Percentiles rank a stretch among this genome's conserved stretches.
Evolutionary conservation across 106 monocot species (phyloP).

Genomic region (Posidonia australis): DNA sequence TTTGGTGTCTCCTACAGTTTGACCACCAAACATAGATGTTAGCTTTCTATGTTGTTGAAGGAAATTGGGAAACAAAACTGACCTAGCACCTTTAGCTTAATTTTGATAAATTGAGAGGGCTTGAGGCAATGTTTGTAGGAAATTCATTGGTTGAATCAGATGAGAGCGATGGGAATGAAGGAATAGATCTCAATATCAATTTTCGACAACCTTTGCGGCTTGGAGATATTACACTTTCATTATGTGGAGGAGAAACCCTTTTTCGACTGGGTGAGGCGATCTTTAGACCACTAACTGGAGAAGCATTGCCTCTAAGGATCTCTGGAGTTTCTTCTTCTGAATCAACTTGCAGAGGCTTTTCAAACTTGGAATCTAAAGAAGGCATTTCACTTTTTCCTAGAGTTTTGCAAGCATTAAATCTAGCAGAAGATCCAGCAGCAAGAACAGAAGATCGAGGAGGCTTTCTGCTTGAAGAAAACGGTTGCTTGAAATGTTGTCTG

Average conservation of each 20-base stretch:
- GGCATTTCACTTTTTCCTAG: slow-evolving; percentile 24
- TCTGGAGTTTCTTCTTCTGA: slow-evolving; percentile 44
- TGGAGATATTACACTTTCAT: slow-evolving; percentile 28
- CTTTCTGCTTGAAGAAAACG: slow-evolving; percentile 44
- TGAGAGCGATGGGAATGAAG: slow-evolving; percentile 67
- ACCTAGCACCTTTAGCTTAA: slow-evolving; percentile 3
- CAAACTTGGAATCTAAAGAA: slow-evolving; percentile 8
- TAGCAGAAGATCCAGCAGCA: slow-evolving; percentile 18
- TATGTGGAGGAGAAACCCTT: slow-evolving; percentile 64
- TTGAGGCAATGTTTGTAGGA: background rate
- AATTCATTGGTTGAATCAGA: slow-evolving; percentile 16
- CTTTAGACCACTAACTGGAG: slow-evolving; percentile 41
- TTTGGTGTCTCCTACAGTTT: too few relatives aligned
- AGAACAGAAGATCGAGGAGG: slow-evolving; percentile 38
- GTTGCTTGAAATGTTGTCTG: slow-evolving; percentile 26
- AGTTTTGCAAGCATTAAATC: slow-evolving; percentile 12
- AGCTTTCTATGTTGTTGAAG: too few relatives aligned
- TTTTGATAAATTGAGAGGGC: background rate
- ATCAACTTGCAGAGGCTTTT: slow-evolving; percentile 12
- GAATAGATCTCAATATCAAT: slow-evolving; percentile 74
- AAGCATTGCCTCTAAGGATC: slow-evolving; percentile 21
- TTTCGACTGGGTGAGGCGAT: slow-evolving; percentile 68
- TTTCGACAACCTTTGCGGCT: slow-evolving; percentile 50
- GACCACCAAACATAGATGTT: too few relatives aligned
- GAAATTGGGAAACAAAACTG: too few relatives aligned